Percentiles rank a stretch among this genome's conserved stretches.
Evolutionary conservation across 345 rosid species (phyloP).

Genomic region (Brassica carinata): DNA sequence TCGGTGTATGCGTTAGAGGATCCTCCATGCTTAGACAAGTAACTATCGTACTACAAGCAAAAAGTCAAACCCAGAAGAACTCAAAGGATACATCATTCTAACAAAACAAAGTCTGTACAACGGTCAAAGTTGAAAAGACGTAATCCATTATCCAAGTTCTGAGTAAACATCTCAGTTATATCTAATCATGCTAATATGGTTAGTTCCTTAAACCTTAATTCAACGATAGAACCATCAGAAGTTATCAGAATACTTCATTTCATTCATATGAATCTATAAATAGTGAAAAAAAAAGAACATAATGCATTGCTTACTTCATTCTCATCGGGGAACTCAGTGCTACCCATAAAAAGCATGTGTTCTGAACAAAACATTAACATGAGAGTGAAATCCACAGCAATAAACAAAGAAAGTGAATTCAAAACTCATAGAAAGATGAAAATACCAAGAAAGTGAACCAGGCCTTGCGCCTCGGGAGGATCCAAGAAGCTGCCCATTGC

Average conservation of each 20-base stretch:
- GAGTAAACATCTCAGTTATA: background rate
- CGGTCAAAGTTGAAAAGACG: background rate
- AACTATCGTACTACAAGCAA: constrained; percentile 93
- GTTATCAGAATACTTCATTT: constrained; percentile 1
- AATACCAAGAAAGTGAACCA: constrained; percentile 94
- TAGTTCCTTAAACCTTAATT: constrained; percentile 3
- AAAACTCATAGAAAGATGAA: constrained; percentile 15
- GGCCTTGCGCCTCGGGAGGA: constrained; percentile 94
- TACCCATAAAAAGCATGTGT: constrained; percentile 99
- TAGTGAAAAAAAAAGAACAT: constrained; percentile 9
- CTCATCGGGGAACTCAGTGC: constrained; percentile 88
- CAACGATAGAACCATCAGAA: background rate
- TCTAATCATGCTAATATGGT: background rate
- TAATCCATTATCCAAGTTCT: constrained; percentile 11
- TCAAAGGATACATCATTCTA: constrained; percentile 22
- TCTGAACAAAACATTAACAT: constrained; percentile 46
- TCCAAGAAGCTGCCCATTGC: constrained; percentile 97
- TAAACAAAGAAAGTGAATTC: background rate
- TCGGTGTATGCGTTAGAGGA: constrained; percentile 97
- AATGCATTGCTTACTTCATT: constrained; percentile 73
- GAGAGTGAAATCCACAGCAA: background rate
- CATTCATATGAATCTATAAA: background rate
- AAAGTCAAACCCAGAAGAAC: constrained; percentile 43
- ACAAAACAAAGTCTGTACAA: background rate
- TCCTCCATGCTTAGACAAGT: constrained; percentile 98